Base-by-base conservation (phyloP, 2,329 filamentous ascomycete species). In the Colletotrichum tabaci region DNA sequence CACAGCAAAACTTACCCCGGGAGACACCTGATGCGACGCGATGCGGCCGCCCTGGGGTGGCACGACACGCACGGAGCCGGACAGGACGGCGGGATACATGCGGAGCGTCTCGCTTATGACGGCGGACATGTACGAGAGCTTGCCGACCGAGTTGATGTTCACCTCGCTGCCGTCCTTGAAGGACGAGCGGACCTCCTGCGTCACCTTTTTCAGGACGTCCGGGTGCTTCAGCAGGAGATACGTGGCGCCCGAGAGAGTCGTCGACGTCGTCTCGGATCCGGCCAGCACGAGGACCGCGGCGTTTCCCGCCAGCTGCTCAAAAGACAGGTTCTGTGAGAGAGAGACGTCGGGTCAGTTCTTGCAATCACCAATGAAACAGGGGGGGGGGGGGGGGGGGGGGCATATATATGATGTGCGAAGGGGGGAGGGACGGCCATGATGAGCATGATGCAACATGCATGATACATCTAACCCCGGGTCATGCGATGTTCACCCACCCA, bases 191-290 rank as follows among this genome's bases (percentile, higher is more conserved):
- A 87, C 77, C 76, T 87, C 85, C 1, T 77, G 18, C 1, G 74
- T 75, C 10, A 86, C 53, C 47, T 75, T 81, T 13, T 76, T 55
- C 9, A 82, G 71, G 1, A 68, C 74, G 0, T 76, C 65, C 0
- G 80, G 81, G 42, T 83, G 79, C 4, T 50, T 76, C 0, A 76
- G 64, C 3, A 88, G 77, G 0, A 83, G 77, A 61, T 81, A 86
- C 0, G 83, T 84, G 0, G 79, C 76, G 1, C 84, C 85, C 0
- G 79, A 76, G 2, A 87, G 76, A 3, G 81, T 75, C 0, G 84
- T 85, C 0, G 84, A 84, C 0, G 84, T 86, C 0, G 85, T 87
- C 65, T 87, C 84, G 7, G 79, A 81, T 0, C 85, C 85, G 0
- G 82, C 85, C 5, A 79, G n/a, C 15, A 80, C 74, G 2, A 82